Evolutionary conservation across 495 filamentous ascomycete species (phyloP).

Genomic region (Trichoderma orchidacearum): DNA sequence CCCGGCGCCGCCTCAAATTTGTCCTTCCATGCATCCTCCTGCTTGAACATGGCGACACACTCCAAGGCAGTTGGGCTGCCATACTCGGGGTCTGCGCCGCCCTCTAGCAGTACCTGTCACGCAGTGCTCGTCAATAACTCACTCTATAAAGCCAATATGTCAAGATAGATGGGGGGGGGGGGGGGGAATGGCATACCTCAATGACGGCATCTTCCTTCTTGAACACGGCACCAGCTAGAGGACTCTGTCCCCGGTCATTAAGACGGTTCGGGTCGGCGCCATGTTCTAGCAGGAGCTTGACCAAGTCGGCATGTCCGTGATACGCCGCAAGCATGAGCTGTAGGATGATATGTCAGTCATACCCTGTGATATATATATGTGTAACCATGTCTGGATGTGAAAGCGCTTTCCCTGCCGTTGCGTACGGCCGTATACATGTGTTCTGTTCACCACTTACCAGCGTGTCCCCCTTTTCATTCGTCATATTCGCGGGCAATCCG

Average conservation of each 20-base stretch:
- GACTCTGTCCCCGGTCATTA: slow-evolving; percentile 40
- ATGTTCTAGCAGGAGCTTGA: slow-evolving; percentile 32
- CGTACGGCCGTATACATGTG: not conserved
- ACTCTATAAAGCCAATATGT: not conserved
- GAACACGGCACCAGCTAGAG: slow-evolving; percentile 41
- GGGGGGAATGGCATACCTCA: slow-evolving; percentile 14
- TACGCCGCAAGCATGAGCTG: slow-evolving; percentile 46
- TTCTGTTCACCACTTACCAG: slow-evolving; percentile 20
- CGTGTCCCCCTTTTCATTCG: slow-evolving; percentile 42
- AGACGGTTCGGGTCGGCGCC: slow-evolving; percentile 38
- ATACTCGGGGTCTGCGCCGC: slow-evolving; percentile 35
- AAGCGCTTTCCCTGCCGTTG: no score
- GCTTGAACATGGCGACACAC: slow-evolving; percentile 35
- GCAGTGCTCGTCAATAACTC: not conserved
- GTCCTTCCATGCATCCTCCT: slow-evolving; percentile 31
- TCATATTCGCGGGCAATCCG: slow-evolving; percentile 38
- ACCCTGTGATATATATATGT: no score
- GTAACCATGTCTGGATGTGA: no score
- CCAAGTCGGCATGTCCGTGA: slow-evolving; percentile 36
- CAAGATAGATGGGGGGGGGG: not conserved
- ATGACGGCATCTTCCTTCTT: slow-evolving; percentile 37
- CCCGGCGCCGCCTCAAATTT: slow-evolving; percentile 32
- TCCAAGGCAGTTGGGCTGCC: slow-evolving; percentile 33
- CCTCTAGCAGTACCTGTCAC: slow-evolving; percentile 25
- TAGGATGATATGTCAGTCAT: not conserved